A percentile compares a stretch with the other conserved stretches of the same genome.
These are phyloP conservation scores for Dimocarpus longan DNA, from an alignment of 345 rosid genomes.

Conservation along the genomic window DNA sequence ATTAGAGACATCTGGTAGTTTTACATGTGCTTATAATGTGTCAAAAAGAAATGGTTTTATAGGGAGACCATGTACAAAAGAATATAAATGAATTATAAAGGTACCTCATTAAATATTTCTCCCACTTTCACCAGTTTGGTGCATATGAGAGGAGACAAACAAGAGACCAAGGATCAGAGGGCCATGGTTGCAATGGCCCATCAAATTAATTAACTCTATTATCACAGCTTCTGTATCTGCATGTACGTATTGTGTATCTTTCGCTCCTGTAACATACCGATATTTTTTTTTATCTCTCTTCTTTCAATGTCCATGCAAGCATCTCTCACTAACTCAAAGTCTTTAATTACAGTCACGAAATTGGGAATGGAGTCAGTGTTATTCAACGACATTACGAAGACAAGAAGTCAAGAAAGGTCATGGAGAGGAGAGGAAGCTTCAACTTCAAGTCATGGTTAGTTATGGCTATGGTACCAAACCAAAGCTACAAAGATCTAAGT, in stretches of 20 bases:
- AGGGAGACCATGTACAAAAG: not conserved
- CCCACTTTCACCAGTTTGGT: not conserved
- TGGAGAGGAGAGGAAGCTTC: not conserved
- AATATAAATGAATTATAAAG: too few species aligned
- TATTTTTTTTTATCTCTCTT: not conserved
- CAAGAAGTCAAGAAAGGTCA: not conserved
- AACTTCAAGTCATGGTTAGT: not conserved
- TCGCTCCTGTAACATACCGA: too few species aligned
- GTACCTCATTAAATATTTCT: too few species aligned
- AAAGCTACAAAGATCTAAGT: too few species aligned
- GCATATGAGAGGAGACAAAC: not conserved
- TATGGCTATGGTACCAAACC: too few species aligned
- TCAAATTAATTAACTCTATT: not conserved
- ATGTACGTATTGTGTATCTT: too few species aligned
- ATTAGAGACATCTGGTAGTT: too few species aligned
- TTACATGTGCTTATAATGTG: too few species aligned
- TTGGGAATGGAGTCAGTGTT: constrained; percentile 28
- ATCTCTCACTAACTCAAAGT: too few species aligned
- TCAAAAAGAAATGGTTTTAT: too few species aligned
- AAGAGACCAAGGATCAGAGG: not conserved
- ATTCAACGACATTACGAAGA: constrained; percentile 18
- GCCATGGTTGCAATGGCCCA: not conserved
- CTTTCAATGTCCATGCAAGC: not conserved
- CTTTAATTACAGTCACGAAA: constrained; percentile 21
- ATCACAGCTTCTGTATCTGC: too few species aligned